Base-by-base conservation (phyloP, 2,329 filamentous ascomycete genomes). In the Myriosclerotinia scirpicola region DNA sequence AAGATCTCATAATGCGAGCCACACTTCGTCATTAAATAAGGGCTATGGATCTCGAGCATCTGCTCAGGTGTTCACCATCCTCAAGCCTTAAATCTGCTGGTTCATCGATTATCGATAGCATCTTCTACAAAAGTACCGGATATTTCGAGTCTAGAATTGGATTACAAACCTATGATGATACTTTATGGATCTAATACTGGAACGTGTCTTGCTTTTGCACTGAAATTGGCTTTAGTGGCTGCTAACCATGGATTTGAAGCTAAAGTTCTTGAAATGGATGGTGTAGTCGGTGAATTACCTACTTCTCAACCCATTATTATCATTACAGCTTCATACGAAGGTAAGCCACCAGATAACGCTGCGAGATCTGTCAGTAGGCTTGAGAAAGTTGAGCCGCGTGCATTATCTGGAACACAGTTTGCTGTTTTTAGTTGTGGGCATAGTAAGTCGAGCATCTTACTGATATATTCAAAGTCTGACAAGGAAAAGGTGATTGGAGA, bases 131-230 rank as follows among this genome's bases (percentile, higher is more conserved):
- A 36, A 46, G 2, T 48, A 36, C 4, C 48, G 64, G 20, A 67
- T 9, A 17, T 58, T 40, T 40, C 34, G 5, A 11, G 20, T 11
- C 15, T 42, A 17, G 50, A 50, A 12, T 26, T 50, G 7, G 12
- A 58, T 46, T 34, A 5, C 2, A 42, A 64, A 15, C 26, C 53
- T 6, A 71, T 93, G 70, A 83, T 83, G 22, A 83, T 93, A 26
- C 83, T 26, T 87, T 93, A 90, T 72, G 90, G 90, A 2, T 90
- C 87, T n/a, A 91, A 92, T 73, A 87, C 85, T 11, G 90, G 90
- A 0, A 93, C 90, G 1, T 92, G 90, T 75, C 88, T 92, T 75
- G 81, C 86, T 1, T 81, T 92, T 56, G 87, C 90, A 0, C 83
- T 88, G 69, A 81, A 84, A 38, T 75, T 92, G 11, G 86, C 86